A percentile compares a stretch with the other conserved stretches of the same genome.
Conservation (phyloP, 345 rosid species). For the Bruguiera gymnorhiza region DNA sequence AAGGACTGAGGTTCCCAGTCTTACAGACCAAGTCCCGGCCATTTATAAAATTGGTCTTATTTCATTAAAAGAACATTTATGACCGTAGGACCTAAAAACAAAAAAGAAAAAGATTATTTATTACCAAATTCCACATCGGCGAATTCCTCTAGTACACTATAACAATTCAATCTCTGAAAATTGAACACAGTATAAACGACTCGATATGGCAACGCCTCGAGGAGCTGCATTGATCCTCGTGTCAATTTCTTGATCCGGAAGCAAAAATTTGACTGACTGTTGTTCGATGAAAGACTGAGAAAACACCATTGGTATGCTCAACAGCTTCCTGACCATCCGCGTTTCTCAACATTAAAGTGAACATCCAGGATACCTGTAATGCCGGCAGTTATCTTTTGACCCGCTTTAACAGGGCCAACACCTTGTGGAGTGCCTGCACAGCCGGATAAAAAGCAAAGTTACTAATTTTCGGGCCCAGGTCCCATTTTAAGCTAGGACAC, state of each 20-base stretch:
- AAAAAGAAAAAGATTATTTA: too few relatives aligned
- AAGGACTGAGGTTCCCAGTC: too few relatives aligned
- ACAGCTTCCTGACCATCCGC: constrained; percentile 32
- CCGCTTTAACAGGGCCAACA: constrained; percentile 90
- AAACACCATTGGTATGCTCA: too few relatives aligned
- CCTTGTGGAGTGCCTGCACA: constrained; percentile 88
- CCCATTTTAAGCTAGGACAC: too few relatives aligned
- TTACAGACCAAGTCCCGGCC: too few relatives aligned
- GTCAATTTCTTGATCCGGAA: neutral
- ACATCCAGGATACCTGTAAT: constrained; percentile 71
- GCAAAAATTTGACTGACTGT: neutral
- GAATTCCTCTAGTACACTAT: too few relatives aligned
- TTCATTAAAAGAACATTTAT: too few relatives aligned
- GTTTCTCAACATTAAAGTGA: constrained; percentile 55
- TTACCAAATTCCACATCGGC: too few relatives aligned
- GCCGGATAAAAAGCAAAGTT: neutral
- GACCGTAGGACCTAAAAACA: too few relatives aligned
- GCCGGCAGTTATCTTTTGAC: constrained; percentile 84
- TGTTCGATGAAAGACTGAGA: neutral
- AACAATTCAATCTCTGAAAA: too few relatives aligned
- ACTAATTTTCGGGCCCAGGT: neutral
- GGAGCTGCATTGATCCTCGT: neutral
- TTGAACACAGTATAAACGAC: neutral
- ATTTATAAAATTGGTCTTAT: too few relatives aligned
- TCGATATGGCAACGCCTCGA: neutral